These are phyloP conservation scores for Echeveria elegans DNA, from an alignment of 164 flowering plant genomes.

Conservation along the genomic window DNA sequence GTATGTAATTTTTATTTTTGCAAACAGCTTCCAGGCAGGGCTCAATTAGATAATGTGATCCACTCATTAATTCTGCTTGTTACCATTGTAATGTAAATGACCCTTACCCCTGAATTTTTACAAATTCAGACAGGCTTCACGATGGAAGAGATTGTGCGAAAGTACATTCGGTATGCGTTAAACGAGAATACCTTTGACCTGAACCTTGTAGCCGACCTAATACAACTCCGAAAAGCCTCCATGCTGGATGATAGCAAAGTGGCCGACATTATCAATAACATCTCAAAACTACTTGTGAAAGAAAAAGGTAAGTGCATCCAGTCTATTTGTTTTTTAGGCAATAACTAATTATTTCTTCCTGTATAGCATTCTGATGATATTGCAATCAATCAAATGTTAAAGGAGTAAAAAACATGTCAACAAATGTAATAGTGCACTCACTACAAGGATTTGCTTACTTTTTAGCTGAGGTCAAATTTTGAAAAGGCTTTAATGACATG, in stretches of 20 bases:
- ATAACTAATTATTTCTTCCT: too few relatives aligned
- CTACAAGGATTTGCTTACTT: too few relatives aligned
- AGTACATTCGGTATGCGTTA: conserved; percentile 81
- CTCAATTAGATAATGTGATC: neutral
- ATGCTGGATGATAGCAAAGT: conserved; percentile 61
- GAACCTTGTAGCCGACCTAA: conserved; percentile 52
- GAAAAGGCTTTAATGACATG: too few relatives aligned
- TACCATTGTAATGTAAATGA: neutral
- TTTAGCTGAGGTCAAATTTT: too few relatives aligned
- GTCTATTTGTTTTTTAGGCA: neutral
- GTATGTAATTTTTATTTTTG: neutral
- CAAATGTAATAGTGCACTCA: too few relatives aligned
- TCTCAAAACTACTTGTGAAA: conserved; percentile 68
- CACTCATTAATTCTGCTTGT: neutral
- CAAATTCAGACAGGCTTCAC: conserved; percentile 76
- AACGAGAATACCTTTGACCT: conserved; percentile 88
- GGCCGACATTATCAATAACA: conserved; percentile 75
- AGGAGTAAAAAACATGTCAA: too few relatives aligned
- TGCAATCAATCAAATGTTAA: too few relatives aligned
- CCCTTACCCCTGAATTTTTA: neutral
- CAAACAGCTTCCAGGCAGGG: neutral
- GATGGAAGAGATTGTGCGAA: conserved; percentile 76
- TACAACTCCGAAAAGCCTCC: conserved; percentile 72
- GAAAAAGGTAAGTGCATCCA: conserved; percentile 54
- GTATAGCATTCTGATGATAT: too few relatives aligned